These are phyloP conservation scores for Conoideocrella luteorostrata DNA, from an alignment of 2,329 filamentous ascomycete genomes.

Conservation along the genomic window DNA sequence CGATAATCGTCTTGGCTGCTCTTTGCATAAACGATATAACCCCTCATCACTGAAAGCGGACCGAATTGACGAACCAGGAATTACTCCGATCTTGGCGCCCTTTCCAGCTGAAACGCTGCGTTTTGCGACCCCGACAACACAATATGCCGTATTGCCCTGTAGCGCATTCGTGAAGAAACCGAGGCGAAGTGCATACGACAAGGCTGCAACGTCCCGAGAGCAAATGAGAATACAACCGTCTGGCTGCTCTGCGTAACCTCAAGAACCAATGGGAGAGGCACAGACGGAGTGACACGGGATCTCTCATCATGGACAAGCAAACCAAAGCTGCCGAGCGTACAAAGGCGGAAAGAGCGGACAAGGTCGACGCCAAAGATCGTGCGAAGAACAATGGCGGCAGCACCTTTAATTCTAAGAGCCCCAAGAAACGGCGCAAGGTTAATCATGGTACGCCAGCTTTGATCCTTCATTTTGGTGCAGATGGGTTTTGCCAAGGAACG, in stretches of 20 bases:
- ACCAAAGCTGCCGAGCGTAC: slow-evolving; percentile 22
- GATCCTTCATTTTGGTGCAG: background rate
- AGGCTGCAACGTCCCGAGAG: slow-evolving; percentile 21
- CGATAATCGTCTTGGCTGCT: too few relatives aligned
- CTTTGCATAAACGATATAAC: too few relatives aligned
- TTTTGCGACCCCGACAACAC: slow-evolving; percentile 3
- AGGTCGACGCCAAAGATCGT: slow-evolving; percentile 7
- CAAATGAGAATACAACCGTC: slow-evolving; percentile 24
- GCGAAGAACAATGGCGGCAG: background rate
- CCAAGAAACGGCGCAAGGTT: slow-evolving; percentile 82
- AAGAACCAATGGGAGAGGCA: slow-evolving; percentile 21
- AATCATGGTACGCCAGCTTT: slow-evolving; percentile 65
- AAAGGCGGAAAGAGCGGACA: slow-evolving; percentile 20
- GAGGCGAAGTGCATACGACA: slow-evolving; percentile 3
- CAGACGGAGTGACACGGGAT: slow-evolving; percentile 25
- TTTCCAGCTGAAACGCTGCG: background rate
- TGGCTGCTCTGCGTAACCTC: slow-evolving; percentile 24
- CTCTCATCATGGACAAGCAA: slow-evolving; percentile 24
- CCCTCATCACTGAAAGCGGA: too few relatives aligned
- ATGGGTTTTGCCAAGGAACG: too few relatives aligned
- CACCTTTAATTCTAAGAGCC: slow-evolving; percentile 41
- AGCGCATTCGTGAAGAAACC: slow-evolving; percentile 2
- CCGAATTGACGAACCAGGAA: slow-evolving; percentile 2
- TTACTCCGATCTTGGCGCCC: slow-evolving; percentile 2
- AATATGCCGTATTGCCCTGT: slow-evolving; percentile 8